Base-by-base conservation (phyloP, 116 monocot species). In the Trichopus zeylanicus region DNA sequence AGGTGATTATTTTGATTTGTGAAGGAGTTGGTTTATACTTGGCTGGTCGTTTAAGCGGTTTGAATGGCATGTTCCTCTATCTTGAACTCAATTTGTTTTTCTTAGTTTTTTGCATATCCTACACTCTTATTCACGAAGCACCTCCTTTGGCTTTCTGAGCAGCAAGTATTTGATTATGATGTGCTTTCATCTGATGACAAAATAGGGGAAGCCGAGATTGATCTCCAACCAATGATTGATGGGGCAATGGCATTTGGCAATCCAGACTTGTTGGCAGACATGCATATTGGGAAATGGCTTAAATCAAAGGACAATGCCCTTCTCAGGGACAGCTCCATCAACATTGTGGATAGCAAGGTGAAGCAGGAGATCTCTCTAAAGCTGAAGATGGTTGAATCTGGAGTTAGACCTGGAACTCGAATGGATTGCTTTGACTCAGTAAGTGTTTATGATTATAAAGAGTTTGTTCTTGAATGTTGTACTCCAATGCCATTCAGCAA, bases 161-260 rank as follows among this genome's bases (percentile, higher is more conserved):
- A 97, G 97, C 74, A 91, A 87, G 91, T 97, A n/a, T 97, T 49
- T 30, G 97, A 97, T 68, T 70, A 97, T 21, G 97, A 97, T 55
- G 61, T 71, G 10, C 66, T 97, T 49, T 91, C 97, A 2, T 73
- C 81, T 0, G 87, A 97, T 21, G 97, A 97, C 55, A 79, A 84
- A 48, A 97, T 97, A 91, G 97, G 97, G 0, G 91, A 97, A 57
- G 97, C 91, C 2, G 97, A 97, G 71, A 69, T 91, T 2, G 91
- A 97, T 57, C 73, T 97, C 58, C 91, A 97, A 22, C 80, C 91
- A 0, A 74, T 91, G 63, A 64, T 97, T 22, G 79, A 84, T 8
- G 66, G 91, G 5, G 91, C 91, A 4, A 75, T 68, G 23, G 82
- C 78, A 8, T 91, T 97, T 23, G 82, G 84, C 6, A 80, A 91